Evolutionary conservation across 441 rosid genomes (phyloP), one percentile per base, ranked within the genome.

Genomic region (Daphne laureola): DNA sequence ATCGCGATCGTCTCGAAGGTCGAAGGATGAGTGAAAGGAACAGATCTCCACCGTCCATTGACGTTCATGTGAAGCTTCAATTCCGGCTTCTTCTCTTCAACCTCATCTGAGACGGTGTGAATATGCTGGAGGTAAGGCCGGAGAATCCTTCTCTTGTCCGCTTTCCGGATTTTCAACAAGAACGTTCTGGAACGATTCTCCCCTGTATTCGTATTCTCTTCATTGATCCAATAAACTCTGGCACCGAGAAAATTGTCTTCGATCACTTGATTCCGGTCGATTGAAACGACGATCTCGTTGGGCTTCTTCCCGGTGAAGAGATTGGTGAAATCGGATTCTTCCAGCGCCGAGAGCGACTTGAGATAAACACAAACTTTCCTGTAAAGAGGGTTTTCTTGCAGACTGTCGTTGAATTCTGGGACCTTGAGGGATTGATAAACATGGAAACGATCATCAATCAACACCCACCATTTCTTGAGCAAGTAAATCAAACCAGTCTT

Each of bases 101-200:
- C 42, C 65, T 89, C 96, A 12, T 80, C 87, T 7, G 79, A 73
- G 1, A 82, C 78, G 0, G 82, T 64, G 63, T 82, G 92, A 50
- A 89, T 83, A 59, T 89, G 95, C 31, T 86, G 87, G 16, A 89
- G 90, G 59, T 89, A 89, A 3, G 95, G 73, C 0, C 78, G 74
- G 40, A 89, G 82, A 50, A 89, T 77, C 27, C 95, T 72, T 12
- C 92, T 74, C 63, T 82, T 89, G 41, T 86, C 95, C 1, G 83
- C 77, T 67, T 67, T 84, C 35, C 92, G 72, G 44, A 89, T 63
- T 70, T 66, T 80, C 69, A 86, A 47, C 5, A 80, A 74, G 51
- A 86, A 76, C 27, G 59, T 57, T 36, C 66, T 72, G 14, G 25
- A 16, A 46, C 8, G 7, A 26, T 15, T 53, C 36, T 26, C 26